Conservation (phyloP, 768 basidiomycete species). For the Lepiota subincarnata region DNA sequence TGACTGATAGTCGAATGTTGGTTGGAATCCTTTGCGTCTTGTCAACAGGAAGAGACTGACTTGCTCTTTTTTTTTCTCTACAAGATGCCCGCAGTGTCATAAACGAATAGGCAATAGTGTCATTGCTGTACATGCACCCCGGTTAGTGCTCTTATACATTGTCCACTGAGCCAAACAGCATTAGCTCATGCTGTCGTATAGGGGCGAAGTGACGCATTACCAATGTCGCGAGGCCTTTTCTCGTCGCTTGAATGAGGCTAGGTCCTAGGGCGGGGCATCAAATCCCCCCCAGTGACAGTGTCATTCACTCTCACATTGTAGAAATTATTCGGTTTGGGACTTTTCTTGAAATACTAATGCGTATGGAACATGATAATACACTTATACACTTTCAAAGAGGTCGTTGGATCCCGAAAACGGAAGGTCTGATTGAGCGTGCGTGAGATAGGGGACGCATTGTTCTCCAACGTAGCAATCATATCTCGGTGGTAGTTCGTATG, state of each 20-base stretch:
- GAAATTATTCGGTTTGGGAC: background rate
- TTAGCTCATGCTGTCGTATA: constrained; percentile 24
- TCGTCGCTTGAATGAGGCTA: constrained; percentile 41
- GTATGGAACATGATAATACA: too few species aligned
- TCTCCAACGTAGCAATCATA: too few species aligned
- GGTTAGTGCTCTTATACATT: constrained; percentile 43
- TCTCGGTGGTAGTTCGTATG: too few species aligned
- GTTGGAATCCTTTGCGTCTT: constrained; percentile 26
- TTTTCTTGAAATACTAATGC: too few species aligned
- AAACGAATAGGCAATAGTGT: constrained; percentile 91
- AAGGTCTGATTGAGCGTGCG: too few species aligned
- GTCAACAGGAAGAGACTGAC: background rate
- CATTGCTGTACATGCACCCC: constrained; percentile 88
- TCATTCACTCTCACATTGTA: background rate
- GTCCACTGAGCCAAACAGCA: background rate
- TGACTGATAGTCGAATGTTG: constrained; percentile 91
- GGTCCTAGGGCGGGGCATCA: constrained; percentile 3
- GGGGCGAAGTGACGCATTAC: constrained; percentile 95
- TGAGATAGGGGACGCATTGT: too few species aligned
- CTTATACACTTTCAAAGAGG: too few species aligned
- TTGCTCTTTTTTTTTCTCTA: constrained; percentile 8
- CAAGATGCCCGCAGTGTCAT: constrained; percentile 92
- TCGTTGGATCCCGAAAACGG: too few species aligned
- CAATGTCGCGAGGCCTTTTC: constrained; percentile 89
- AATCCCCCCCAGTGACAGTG: background rate